These are phyloP conservation scores for Penicillium brevicompactum DNA, from an alignment of 2,329 filamentous ascomycete species.

Conservation along the genomic window DNA sequence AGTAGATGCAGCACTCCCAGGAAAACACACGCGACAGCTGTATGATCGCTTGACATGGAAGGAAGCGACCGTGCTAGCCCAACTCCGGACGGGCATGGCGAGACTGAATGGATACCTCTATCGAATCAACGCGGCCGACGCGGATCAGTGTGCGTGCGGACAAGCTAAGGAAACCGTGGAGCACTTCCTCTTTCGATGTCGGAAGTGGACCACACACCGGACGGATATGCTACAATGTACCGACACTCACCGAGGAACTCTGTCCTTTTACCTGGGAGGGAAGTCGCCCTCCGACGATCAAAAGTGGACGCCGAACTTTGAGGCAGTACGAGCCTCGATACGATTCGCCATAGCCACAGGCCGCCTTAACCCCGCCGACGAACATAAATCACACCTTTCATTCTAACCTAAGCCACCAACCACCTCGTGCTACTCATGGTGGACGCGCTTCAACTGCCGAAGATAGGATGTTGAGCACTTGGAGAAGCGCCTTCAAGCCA, in stretches of 20 bases:
- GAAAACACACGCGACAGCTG: too few relatives aligned
- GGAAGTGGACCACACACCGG: not conserved
- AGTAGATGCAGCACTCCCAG: too few relatives aligned
- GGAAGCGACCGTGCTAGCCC: too few relatives aligned
- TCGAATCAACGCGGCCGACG: too few relatives aligned
- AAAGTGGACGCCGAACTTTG: conserved; percentile 32
- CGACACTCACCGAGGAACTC: conserved; percentile 2
- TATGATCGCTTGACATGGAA: conserved; percentile 13
- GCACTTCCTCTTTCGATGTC: conserved; percentile 7
- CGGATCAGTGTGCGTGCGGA: too few relatives aligned
- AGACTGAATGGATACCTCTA: too few relatives aligned
- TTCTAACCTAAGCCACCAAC: conserved; percentile 12
- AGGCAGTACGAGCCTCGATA: conserved; percentile 32
- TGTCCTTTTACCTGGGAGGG: conserved; percentile 4
- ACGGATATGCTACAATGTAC: conserved; percentile 4
- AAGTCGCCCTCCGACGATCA: conserved; percentile 14
- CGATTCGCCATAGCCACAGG: conserved; percentile 31
- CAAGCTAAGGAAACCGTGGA: too few relatives aligned
- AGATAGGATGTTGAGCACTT: conserved; percentile 40
- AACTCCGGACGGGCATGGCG: too few relatives aligned
- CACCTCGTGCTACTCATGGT: conserved; percentile 17
- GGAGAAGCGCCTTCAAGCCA: conserved; percentile 28
- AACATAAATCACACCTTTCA: conserved; percentile 9
- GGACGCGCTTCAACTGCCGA: conserved; percentile 38
- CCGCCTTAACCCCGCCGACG: conserved; percentile 25